Conservation (phyloP, 75 land plant species). For the Picea glauca region DNA sequence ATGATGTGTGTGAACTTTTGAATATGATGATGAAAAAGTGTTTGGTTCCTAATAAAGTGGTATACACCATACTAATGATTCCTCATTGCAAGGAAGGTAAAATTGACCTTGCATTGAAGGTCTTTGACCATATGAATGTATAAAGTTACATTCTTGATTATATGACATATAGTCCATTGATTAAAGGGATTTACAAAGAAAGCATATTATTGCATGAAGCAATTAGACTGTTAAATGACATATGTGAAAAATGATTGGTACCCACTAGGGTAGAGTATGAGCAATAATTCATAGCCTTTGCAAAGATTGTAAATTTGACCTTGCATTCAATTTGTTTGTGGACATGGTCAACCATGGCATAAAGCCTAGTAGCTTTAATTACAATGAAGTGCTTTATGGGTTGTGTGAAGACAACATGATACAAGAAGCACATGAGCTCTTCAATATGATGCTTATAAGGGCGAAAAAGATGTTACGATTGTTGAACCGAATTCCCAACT, state of each 20-base stretch:
- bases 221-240: conserved; percentile 11
- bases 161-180: conserved; percentile 37
- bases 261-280: conserved; percentile 29
- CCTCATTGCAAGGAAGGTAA: conserved; percentile 37
- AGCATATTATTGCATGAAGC: conserved; percentile 25
- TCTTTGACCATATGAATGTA: conserved; percentile 46
- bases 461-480: too few relatives aligned
- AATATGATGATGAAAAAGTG: conserved; percentile 36
- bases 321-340: conserved; percentile 24
- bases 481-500: too few relatives aligned
- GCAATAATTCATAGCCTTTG: conserved; percentile 26
- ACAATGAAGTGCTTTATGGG: conserved; percentile 39
- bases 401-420: conserved; percentile 39
- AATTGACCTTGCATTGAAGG: conserved; percentile 31
- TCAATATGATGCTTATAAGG: conserved; percentile 31
- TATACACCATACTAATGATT: conserved; percentile 55
- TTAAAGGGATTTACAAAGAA: conserved; percentile 30
- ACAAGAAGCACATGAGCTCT: conserved; percentile 28
- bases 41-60: conserved; percentile 53
- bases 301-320: conserved; percentile 25
- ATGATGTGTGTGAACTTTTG: conserved; percentile 32
- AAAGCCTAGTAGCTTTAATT: conserved; percentile 16
- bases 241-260: conserved; percentile 31
- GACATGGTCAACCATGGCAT: conserved; percentile 31
- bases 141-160: conserved; percentile 32